Base-by-base conservation (phyloP, 2,329 filamentous ascomycete genomes). In the Fusarium sp. region DNA sequence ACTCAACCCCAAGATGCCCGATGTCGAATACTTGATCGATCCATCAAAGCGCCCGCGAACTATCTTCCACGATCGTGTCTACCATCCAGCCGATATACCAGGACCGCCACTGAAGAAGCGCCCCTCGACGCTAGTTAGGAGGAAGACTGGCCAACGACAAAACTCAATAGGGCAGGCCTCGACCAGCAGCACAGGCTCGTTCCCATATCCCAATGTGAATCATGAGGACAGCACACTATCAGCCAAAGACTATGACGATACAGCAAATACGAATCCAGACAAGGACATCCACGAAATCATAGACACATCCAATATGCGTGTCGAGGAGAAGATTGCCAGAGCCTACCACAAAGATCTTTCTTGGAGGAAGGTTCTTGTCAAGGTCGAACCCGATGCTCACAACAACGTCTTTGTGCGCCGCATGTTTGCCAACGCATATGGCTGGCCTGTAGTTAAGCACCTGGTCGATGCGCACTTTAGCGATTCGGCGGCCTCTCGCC, bases 401-500 rank as follows among this genome's bases (percentile, higher is more conserved):
- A 99, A 99, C 80, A 99, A 99, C 79, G 97, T 99, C 71, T 92
- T 98, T 63, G 96, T 99, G 24, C 91, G 96, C 17, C 91, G 96
- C 57, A 97, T 94, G 91, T 99, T 99, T 78, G 91, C 94, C 58
- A 99, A 99, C 76, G 96, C 96, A 0, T 97, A 97, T 74, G 96
- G 96, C 3, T 99, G 96, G 96, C 96, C 96, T 1, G 96, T 99
- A 1, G 84, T 98, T 50, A 94, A 98, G 80, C 96, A 99, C 80
- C 82, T 98, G 21, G 95, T 96, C 53, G 94, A 98, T 74, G 94
- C 94, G 0, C 96, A 99, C 80, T 99, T 99, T 77, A 92, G 90
- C 55, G 92, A 97, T 76, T 90, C 89, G 1, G 78, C 76, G 10
- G 71, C 76, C 10, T 90, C 92, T 0, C 84, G 86, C 17, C 89